Base-by-base conservation (phyloP, 78 protist genomes). In the Cavenderia fasciculata region DNA sequence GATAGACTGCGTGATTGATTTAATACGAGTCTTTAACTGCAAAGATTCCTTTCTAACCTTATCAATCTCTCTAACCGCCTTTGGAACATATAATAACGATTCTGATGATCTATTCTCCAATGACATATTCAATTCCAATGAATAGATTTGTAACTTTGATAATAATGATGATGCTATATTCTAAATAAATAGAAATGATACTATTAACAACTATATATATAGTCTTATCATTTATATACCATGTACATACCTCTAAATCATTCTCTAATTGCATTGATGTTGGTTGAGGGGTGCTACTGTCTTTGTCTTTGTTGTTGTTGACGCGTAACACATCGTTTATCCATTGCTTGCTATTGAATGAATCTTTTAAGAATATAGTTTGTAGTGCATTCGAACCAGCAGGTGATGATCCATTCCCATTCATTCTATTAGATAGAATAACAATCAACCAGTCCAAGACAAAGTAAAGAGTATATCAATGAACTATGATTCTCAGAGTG, bases 21-120 rank as follows among this genome's bases (percentile, higher is more conserved):
- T 82, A 1, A 68, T 69, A 8, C 36, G 41, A 47, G 52, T 68
- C 25, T 82, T 82, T 18, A 82, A 31, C 10, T 36, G 27, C 11
- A 82, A 2, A 14, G 71, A 56, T 25, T 82, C 90, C 18, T 82
- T 82, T 41, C 90, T 33, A 31, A 82, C 61, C 33, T 78, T 46
- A 56, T 82, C 90, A 10, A 82, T 59, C 52, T 82, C 90, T 40
- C 90, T 49, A 49, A 82, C 54, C 33, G 90, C 61, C 33, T 82
- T 82, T 4, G 90, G 90, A 29, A 82, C 90, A 43, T 66, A 54
- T 21, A 82, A 54, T 33, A 82, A 56, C 31, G 90, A 82, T 29
- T 82, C 79, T 19, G 54, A 43, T 2, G 71, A 29, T 14, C 11
- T 82, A 68, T 44, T 52, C 47, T 82, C 90, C 49, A 82, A 44